Base-by-base conservation (phyloP, 495 filamentous ascomycete genomes). In the Penicillium pancosmium region DNA sequence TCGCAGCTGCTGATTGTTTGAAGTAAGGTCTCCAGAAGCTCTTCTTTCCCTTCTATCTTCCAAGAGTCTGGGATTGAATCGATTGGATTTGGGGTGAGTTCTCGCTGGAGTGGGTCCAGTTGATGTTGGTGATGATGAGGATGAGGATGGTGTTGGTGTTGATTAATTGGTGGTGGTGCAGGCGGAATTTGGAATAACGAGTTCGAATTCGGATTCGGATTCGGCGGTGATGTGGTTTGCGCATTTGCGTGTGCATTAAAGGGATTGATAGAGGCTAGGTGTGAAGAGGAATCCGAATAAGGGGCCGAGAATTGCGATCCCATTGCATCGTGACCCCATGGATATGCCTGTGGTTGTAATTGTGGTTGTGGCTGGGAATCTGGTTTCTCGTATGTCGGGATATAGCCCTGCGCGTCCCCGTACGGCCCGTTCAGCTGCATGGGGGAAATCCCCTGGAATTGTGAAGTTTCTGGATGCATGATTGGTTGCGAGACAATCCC, bases 1-100 rank as follows among this genome's bases (percentile, higher is more conserved):
- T 73, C 68, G 23, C 72, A 74, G 55, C 62, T 66, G 51, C 62
- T 54, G n/a, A 74, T 71, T 5, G 68, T 74, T 35, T 68, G 57
- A 43, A 73, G 60, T 27, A 74, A 55, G 7, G 62, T 67, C 50
- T 74, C 62, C 19, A 74, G 55, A 1, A 73, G 59, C 18, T 57
- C 60, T 23, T 67, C 55, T 56, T 73, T 74, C 13, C 63, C 70
- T 15, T 65, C 50, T 0, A 55, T 63, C 31, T 62, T 68, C 68
- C 68, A 70, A 4, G 68, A 66, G 18, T 36, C 48, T 9, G 68
- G 52, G 18, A 63, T 57, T 0, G 60, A 44, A 13, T 62, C 41
- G 6, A 53, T 12, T 10, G 50, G 50, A 13, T 4, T 38, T 19
- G 13, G 23, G 44, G 50, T 50, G 12, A 31, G 33, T 51, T 25